phyloP scores from a whole-genome alignment of 2,329 filamentous ascomycete genomes.

The Karstenula rhodostoma region DNA sequence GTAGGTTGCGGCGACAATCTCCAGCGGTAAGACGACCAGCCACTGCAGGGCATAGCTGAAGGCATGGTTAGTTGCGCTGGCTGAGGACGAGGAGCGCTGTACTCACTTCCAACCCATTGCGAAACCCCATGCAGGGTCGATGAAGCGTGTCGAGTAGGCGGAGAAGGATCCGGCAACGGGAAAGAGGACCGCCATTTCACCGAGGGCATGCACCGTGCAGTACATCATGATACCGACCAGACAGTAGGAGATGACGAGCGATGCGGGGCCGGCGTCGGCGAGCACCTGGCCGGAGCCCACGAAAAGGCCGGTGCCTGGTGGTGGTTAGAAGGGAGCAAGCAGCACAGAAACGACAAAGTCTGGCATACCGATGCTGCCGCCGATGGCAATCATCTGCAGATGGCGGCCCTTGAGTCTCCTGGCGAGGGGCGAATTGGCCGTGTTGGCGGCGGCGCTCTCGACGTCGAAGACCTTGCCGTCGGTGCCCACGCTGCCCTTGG shows the following conservation, averaged over 20 bases:
- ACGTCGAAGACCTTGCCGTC: constrained; percentile 68
- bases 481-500: constrained; percentile 56
- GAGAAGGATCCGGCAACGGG: constrained; percentile 93
- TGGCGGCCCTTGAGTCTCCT: constrained; percentile 66
- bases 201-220: constrained; percentile 89
- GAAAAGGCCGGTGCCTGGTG: constrained; percentile 71
- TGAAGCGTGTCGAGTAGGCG: constrained; percentile 87
- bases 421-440: constrained; percentile 77
- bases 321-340: constrained; percentile 24
- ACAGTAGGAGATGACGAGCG: constrained; percentile 47
- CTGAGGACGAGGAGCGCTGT: not conserved
- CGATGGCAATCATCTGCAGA: constrained; percentile 97
- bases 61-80: constrained; percentile 20
- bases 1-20: constrained; percentile 86
- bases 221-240: constrained; percentile 89
- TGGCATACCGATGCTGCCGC: constrained; percentile 74
- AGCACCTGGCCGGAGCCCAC: constrained; percentile 70
- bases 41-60: constrained; percentile 79
- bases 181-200: constrained; percentile 89
- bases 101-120: constrained; percentile 86
- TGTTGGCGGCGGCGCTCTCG: constrained; percentile 67
- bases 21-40: constrained; percentile 82
- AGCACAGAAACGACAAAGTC: constrained; percentile 12
- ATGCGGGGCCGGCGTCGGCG: constrained; percentile 49
- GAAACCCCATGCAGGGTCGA: constrained; percentile 94